Conservation (phyloP, 1,284 basidiomycete genomes). For the Golubevia pallescens region DNA sequence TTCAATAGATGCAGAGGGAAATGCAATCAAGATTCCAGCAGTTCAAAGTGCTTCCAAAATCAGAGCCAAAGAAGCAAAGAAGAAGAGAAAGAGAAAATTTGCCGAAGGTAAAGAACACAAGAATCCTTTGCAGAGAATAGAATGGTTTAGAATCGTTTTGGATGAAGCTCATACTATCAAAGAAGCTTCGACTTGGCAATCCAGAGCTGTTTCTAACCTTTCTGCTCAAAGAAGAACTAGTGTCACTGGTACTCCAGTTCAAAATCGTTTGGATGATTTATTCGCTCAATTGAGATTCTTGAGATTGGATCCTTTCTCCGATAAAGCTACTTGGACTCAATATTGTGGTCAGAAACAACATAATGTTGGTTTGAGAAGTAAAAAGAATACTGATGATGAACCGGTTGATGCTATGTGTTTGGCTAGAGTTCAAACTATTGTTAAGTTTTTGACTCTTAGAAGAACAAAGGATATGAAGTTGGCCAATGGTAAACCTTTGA, state of each 20-base stretch:
- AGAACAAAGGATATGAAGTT: conserved; percentile 51
- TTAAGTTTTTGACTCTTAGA: conserved; percentile 60
- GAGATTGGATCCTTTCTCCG: conserved; percentile 59
- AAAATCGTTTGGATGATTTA: conserved; percentile 59
- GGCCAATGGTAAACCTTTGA: conserved; percentile 41
- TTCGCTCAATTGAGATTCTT: conserved; percentile 55
- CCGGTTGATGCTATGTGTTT: conserved; percentile 47
- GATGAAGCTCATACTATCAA: conserved; percentile 62
- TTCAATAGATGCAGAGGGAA: conserved; percentile 30
- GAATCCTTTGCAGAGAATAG: conserved; percentile 59
- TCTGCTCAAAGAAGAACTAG: conserved; percentile 48
- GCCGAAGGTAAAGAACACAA: conserved; percentile 27
- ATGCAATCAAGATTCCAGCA: conserved; percentile 14
- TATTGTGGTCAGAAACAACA: conserved; percentile 46
- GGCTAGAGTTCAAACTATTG: conserved; percentile 55
- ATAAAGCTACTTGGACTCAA: conserved; percentile 53
- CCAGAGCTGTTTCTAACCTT: conserved; percentile 56
- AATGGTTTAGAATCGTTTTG: conserved; percentile 61
- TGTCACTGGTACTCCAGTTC: conserved; percentile 62
- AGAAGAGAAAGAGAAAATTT: conserved; percentile 22
- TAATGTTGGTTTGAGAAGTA: not conserved
- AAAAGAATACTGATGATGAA: conserved; percentile 17
- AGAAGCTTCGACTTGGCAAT: conserved; percentile 55
- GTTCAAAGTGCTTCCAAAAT: not conserved
- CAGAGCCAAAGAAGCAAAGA: conserved; percentile 12